phyloP scores from a whole-genome alignment of 2,329 filamentous ascomycete genomes.

The Coleophoma eucalyptorum region DNA sequence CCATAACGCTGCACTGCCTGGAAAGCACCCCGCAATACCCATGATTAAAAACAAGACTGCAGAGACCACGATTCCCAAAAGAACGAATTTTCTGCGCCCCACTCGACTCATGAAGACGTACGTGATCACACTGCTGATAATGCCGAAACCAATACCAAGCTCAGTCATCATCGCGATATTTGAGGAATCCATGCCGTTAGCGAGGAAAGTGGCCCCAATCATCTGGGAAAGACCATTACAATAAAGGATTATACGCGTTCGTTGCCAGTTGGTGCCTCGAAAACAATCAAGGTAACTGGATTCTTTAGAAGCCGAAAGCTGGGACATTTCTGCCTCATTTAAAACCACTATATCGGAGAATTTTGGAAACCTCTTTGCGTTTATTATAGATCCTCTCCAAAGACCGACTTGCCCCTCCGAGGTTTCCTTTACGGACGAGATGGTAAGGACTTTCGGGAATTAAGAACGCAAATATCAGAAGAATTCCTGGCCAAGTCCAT shows the following conservation, averaged over 20 bases:
- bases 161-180: neutral
- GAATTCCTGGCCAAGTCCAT: neutral
- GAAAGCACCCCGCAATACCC: neutral
- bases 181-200: neutral
- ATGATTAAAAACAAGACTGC: neutral
- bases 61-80: neutral
- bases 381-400: neutral
- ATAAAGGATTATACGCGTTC: neutral
- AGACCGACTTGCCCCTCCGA: neutral
- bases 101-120: neutral
- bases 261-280: neutral
- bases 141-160: neutral
- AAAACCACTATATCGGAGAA: neutral
- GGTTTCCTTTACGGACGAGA: neutral
- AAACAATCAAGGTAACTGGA: neutral
- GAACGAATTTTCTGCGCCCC: neutral
- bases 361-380: neutral
- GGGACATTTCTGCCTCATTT: neutral
- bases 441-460: neutral
- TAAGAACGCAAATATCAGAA: neutral
- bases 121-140: neutral
- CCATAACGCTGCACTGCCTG: neutral
- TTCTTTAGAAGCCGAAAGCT: no score
- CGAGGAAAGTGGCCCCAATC: neutral
- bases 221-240: neutral